Conservation (phyloP, 192 early-diverging fungal species). For the Backusella luteola region DNA sequence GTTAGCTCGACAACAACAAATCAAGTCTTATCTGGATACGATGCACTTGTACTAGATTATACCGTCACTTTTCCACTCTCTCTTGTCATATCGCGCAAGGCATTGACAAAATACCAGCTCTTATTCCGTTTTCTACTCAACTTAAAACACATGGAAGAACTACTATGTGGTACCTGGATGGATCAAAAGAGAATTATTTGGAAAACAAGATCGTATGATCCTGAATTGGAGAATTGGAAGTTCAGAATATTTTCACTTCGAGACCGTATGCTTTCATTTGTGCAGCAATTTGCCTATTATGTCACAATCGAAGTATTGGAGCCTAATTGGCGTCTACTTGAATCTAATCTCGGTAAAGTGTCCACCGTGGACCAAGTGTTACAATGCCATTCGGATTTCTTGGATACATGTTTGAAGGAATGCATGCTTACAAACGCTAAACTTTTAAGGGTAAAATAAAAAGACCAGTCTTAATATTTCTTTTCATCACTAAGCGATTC, state of each 20-base stretch:
- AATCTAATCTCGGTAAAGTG: constrained; percentile 56
- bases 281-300: constrained; percentile 91
- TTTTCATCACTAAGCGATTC: neutral
- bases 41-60: constrained; percentile 80
- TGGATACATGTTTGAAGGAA: constrained; percentile 87
- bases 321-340: constrained; percentile 80
- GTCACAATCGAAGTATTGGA: constrained; percentile 92
- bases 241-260: constrained; percentile 71
- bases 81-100: constrained; percentile 80
- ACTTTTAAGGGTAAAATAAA: constrained; percentile 71
- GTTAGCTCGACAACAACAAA: neutral
- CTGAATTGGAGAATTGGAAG: constrained; percentile 51
- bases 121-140: constrained; percentile 87
- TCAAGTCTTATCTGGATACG: constrained; percentile 54
- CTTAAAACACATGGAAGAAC: constrained; percentile 86
- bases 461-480: neutral
- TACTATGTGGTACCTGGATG: constrained; percentile 76
- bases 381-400: constrained; percentile 75
- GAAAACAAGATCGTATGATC: constrained; percentile 43
- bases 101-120: constrained; percentile 88
- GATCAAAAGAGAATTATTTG: constrained; percentile 58
- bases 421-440: constrained; percentile 85
- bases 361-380: constrained; percentile 88
- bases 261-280: constrained; percentile 83
- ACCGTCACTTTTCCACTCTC: constrained; percentile 88